Conservation (phyloP, 768 basidiomycete species). For the Cystobasidium tubakii region DNA sequence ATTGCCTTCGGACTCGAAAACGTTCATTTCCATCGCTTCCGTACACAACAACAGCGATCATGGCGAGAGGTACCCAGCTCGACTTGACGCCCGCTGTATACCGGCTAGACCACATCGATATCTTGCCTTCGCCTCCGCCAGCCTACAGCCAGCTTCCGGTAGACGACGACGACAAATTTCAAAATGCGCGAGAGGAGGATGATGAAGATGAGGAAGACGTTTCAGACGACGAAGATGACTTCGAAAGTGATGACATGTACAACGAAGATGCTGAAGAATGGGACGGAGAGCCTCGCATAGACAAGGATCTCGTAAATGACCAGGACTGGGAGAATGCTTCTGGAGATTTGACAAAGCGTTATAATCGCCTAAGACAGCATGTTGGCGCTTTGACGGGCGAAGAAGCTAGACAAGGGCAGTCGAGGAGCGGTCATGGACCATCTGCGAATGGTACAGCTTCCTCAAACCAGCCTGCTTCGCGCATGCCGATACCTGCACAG, state of each 20-base stretch:
- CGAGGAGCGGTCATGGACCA: constrained; percentile 58
- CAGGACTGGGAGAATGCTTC: constrained; percentile 25
- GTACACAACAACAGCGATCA: not conserved
- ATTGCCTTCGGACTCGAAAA: too few species aligned
- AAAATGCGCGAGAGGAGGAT: not conserved
- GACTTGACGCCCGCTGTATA: not conserved
- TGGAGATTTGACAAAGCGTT: constrained; percentile 96
- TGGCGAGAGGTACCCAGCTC: not conserved
- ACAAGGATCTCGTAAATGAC: constrained; percentile 62
- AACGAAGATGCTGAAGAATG: constrained; percentile 52
- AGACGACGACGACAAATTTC: not conserved
- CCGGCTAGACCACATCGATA: not conserved
- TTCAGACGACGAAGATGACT: constrained; percentile 42
- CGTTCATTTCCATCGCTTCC: not conserved
- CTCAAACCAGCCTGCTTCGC: constrained; percentile 29
- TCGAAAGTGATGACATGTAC: constrained; percentile 52
- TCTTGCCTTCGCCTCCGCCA: constrained; percentile 20
- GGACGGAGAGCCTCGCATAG: constrained; percentile 57
- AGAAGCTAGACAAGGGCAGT: constrained; percentile 60
- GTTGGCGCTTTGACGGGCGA: constrained; percentile 56
- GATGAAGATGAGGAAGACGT: constrained; percentile 6
- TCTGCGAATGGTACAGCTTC: constrained; percentile 40
- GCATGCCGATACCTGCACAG: constrained; percentile 29
- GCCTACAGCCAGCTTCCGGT: constrained; percentile 24
- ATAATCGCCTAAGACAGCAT: constrained; percentile 87